Evolutionary conservation across 1,284 basidiomycete genomes (phyloP), one percentile per base, ranked within the genome.

Genomic region (Apiotrichum domesticum): DNA sequence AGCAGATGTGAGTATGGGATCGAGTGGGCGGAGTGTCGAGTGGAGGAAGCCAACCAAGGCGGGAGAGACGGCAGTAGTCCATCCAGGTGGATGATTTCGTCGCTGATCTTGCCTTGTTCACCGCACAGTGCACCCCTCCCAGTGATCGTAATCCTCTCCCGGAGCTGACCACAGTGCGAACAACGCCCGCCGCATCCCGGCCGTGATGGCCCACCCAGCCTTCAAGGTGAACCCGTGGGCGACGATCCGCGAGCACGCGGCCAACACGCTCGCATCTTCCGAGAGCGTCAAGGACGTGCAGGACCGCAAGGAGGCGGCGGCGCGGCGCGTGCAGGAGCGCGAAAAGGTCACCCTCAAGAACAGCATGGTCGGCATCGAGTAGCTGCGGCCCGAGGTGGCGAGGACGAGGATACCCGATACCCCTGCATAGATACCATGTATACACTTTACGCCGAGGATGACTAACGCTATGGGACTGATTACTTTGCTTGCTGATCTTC

Each of bases 201-300:
- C 71, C 2, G 68, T 77, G 35, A 63, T 75, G 60, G 58, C 64
- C 29, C 73, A 75, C 58, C 73, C 73, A 2, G 65, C 68, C 1
- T 77, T 69, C 66, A 70, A 74, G 59, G 58, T 66, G 10, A 71
- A 72, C 55, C 75, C 75, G 2, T 77, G 74, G 69, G 73, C 72
- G 2, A 70, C 74, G 13, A 77, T 77, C 54, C 62, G 75, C 14
- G 64, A 73, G 45, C 74, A 77, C 55, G 74, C 71, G 0, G 62
- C 66, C 29, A 76, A 77, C 59, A 67, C 69, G 8, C 49, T 77
- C 6, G 69, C 69, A 9, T 50, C 58, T 15, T 61, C 69, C 40
- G 56, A 57, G 35, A 52, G 37, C 13, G 58, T 50, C n/a, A 55
- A 52, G 46, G 44, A 21, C 44, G 52, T 60, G 13, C 51, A 40